Conservation (phyloP, 2,329 filamentous ascomycete species). For the Colletotrichum noveboracense region DNA sequence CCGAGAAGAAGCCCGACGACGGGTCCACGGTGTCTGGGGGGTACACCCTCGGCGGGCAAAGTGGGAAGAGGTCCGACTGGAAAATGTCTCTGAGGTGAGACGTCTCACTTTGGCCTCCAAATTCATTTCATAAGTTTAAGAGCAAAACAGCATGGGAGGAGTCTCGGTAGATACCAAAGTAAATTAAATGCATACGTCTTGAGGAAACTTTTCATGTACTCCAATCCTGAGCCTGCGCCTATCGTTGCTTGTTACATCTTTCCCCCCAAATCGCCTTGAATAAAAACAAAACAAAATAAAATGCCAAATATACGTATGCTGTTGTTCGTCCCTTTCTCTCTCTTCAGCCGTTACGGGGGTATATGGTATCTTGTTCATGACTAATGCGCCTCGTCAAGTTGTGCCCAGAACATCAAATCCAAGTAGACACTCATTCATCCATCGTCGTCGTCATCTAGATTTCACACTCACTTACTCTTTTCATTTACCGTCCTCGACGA, state of each 20-base stretch:
- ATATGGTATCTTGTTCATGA: slow-evolving; percentile 16
- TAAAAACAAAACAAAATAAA: background rate
- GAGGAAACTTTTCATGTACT: background rate
- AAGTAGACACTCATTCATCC: background rate
- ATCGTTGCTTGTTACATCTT: background rate
- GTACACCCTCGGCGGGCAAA: slow-evolving; percentile 15
- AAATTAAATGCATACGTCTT: background rate
- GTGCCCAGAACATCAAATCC: slow-evolving; percentile 7
- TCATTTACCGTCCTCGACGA: slow-evolving; percentile 22
- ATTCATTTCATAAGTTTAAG: background rate
- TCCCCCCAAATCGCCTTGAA: background rate
- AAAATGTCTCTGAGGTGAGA: slow-evolving; percentile 23
- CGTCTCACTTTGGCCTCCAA: background rate
- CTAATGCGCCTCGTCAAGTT: slow-evolving; percentile 6
- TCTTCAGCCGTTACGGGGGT: slow-evolving; percentile 4
- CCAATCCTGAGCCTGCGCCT: background rate
- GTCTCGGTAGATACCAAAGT: slow-evolving; percentile 7
- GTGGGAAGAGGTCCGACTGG: slow-evolving; percentile 23
- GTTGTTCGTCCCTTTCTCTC: background rate
- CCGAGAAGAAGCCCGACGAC: slow-evolving; percentile 5
- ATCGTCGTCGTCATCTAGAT: background rate
- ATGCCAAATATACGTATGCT: background rate
- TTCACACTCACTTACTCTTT: background rate
- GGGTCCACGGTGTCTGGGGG: slow-evolving; percentile 22
- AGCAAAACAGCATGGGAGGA: background rate